Evolutionary conservation across 257 asterid genomes (phyloP).

Genomic region (Solanum lycopersicoides): DNA sequence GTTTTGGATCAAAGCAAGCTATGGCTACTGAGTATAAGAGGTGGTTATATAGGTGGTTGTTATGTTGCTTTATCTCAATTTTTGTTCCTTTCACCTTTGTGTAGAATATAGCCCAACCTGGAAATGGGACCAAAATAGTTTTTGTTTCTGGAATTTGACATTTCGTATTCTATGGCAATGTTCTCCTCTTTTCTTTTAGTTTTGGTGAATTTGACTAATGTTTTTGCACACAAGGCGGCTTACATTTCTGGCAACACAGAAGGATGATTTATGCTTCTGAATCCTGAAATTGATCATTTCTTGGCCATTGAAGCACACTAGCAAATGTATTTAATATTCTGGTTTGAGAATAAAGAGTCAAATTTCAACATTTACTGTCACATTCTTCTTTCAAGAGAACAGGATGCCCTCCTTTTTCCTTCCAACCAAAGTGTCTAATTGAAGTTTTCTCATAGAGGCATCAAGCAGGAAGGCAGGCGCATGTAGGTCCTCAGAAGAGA

Average conservation of each 20-base stretch:
- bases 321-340: not conserved
- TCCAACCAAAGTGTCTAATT: not conserved
- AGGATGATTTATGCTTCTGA: not conserved
- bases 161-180: not conserved
- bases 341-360: not conserved
- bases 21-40: not conserved
- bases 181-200: not conserved
- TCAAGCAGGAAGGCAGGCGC: not conserved
- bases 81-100: not conserved
- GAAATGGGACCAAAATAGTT: not conserved
- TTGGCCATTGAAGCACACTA: not conserved
- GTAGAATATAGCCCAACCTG: not conserved
- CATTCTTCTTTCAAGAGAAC: not conserved
- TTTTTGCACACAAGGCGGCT: not conserved
- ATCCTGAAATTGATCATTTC: not conserved
- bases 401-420: not conserved
- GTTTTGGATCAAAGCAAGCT: not conserved
- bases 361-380: not conserved
- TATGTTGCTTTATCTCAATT: not conserved
- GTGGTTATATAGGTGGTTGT: not conserved
- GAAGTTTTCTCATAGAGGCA: not conserved
- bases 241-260: not conserved
- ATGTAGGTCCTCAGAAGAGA: conserved; percentile 5
- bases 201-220: not conserved
- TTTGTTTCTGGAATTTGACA: not conserved